Conservation (phyloP, 257 asterid genomes). For the Nicotiana tabacum region DNA sequence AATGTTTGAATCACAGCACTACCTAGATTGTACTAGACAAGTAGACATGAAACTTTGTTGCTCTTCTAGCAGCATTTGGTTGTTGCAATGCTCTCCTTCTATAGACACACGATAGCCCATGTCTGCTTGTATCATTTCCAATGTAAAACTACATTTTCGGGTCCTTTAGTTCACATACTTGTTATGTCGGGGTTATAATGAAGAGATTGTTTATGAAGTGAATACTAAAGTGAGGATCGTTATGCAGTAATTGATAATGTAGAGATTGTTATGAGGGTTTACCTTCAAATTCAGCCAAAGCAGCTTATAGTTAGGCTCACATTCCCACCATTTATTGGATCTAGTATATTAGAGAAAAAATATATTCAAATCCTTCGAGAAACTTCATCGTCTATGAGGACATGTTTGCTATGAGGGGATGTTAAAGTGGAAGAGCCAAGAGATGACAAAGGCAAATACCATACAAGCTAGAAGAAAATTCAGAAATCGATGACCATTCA, state of each 20-base stretch:
- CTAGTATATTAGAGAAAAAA: neutral
- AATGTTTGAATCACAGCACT: neutral
- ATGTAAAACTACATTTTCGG: neutral
- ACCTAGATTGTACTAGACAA: neutral
- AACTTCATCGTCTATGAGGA: neutral
- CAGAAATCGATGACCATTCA: conserved; percentile 63
- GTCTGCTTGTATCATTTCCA: neutral
- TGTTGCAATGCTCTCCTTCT: neutral
- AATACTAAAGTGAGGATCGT: neutral
- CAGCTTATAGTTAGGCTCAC: neutral
- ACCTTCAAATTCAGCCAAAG: neutral
- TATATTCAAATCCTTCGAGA: neutral
- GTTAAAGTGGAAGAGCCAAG: conserved; percentile 91
- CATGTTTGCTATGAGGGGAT: conserved; percentile 43
- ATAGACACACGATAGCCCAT: neutral
- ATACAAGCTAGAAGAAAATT: conserved; percentile 78
- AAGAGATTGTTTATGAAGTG: neutral
- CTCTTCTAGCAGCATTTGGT: neutral
- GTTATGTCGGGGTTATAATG: neutral
- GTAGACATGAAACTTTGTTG: neutral
- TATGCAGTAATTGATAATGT: neutral
- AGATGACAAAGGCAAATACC: conserved; percentile 84
- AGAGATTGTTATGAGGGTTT: neutral
- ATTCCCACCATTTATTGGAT: neutral
- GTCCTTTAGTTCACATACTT: neutral